Evolutionary conservation across 805 yeast genomes (phyloP).

Genomic region (Ogataea trehaloabstinens): DNA sequence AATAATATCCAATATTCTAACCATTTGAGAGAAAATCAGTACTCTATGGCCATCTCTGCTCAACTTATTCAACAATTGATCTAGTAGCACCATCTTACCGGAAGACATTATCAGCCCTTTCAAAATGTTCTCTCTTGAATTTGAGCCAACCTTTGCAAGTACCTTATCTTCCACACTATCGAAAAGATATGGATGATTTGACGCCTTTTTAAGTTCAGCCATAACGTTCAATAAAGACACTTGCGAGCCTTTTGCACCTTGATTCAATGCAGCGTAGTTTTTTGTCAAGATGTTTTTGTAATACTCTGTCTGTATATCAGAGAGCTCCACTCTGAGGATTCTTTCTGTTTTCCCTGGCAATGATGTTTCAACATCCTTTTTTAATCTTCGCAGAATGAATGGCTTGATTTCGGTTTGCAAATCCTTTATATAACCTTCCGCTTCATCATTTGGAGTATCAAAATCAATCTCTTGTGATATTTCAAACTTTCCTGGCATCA

Average conservation of each 20-base stretch:
- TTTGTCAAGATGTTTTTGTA: conserved; percentile 91
- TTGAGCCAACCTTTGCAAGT: conserved; percentile 55
- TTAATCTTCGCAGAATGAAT: conserved; percentile 85
- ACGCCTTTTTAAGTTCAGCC: conserved; percentile 95
- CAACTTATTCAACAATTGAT: conserved; percentile 79
- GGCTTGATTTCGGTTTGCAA: conserved; percentile 86
- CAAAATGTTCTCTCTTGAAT: conserved; percentile 72
- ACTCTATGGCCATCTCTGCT: conserved; percentile 95
- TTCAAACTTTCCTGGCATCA: conserved; percentile 90
- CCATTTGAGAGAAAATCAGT: conserved; percentile 95
- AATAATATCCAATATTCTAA: conserved; percentile 87
- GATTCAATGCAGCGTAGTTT: conserved; percentile 87
- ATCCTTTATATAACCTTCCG: conserved; percentile 84
- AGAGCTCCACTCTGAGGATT: conserved; percentile 88
- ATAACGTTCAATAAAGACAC: conserved; percentile 85
- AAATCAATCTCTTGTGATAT: conserved; percentile 96
- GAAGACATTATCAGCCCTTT: conserved; percentile 96
- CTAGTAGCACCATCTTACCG: conserved; percentile 96
- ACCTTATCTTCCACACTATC: conserved; percentile 90
- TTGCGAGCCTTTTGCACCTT: conserved; percentile 77
- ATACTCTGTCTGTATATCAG: conserved; percentile 93
- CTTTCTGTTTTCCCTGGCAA: conserved; percentile 95
- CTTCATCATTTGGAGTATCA: conserved; percentile 81
- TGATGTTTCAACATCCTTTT: conserved; percentile 96
- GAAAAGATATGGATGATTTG: conserved; percentile 94